Conservation (phyloP, 345 rosid genomes). For the Euphorbia pulcherrima region DNA sequence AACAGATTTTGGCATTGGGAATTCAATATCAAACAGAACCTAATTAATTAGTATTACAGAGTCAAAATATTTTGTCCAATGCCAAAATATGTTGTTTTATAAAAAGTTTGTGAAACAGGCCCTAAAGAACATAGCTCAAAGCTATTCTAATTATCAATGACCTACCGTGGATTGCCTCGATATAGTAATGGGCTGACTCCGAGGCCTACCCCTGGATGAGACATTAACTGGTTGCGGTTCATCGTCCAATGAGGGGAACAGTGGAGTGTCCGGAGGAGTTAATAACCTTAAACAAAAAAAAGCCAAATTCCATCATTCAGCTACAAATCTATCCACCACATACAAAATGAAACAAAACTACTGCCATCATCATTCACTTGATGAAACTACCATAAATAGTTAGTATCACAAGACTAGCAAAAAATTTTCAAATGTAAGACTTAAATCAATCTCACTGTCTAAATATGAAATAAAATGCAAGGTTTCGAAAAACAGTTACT, state of each 20-base stretch:
- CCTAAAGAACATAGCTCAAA: not conserved
- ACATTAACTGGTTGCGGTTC: slow-evolving; percentile 55
- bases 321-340: too few species aligned
- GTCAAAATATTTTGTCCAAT: too few species aligned
- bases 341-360: too few species aligned
- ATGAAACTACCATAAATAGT: not conserved
- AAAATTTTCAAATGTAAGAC: not conserved
- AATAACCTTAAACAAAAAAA: slow-evolving; percentile 66
- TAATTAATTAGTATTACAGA: too few species aligned
- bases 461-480: too few species aligned
- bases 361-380: too few species aligned
- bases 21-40: too few species aligned
- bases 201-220: slow-evolving; percentile 73
- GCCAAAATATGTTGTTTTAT: too few species aligned
- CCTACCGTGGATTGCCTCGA: slow-evolving; percentile 93
- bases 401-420: not conserved
- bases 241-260: slow-evolving; percentile 88
- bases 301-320: slow-evolving; percentile 33
- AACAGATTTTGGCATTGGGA: too few species aligned
- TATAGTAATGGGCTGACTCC: slow-evolving; percentile 81
- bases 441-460: not conserved
- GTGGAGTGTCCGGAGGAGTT: slow-evolving; percentile 98
- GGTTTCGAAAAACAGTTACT: slow-evolving; percentile 11
- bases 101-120: too few species aligned
- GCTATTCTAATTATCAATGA: slow-evolving; percentile 20